A percentile compares a stretch with the other conserved stretches of the same genome.
phyloP scores from a whole-genome alignment of 768 basidiomycete species.

The Royoungia palumana region DNA sequence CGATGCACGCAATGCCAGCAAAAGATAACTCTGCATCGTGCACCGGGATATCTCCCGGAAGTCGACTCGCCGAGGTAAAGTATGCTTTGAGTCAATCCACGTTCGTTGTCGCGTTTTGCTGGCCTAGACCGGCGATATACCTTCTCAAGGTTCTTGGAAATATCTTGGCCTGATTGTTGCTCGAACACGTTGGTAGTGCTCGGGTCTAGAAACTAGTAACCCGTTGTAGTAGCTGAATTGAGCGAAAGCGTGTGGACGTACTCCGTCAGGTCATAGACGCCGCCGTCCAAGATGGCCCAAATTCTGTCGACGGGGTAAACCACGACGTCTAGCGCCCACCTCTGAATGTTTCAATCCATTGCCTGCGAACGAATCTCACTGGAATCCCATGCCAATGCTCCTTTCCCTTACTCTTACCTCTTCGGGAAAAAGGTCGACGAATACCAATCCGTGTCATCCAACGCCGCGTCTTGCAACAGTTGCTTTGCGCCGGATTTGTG shows the following conservation, averaged over 20 bases:
- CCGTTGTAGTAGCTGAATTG: slow-evolving; percentile 40
- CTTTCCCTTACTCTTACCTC: slow-evolving; percentile 77
- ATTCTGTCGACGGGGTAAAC: slow-evolving; percentile 34
- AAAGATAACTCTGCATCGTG: slow-evolving; percentile 78
- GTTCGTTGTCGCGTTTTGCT: slow-evolving; percentile 43
- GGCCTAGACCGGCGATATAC: slow-evolving; percentile 55
- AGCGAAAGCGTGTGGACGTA: slow-evolving; percentile 70
- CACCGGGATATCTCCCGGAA: slow-evolving; percentile 78
- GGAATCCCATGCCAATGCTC: slow-evolving; percentile 66
- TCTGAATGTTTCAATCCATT: slow-evolving; percentile 43
- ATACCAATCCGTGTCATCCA: slow-evolving; percentile 73
- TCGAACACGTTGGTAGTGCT: slow-evolving; percentile 68
- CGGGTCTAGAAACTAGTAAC: slow-evolving; percentile 65
- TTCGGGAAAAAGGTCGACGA: slow-evolving; percentile 62
- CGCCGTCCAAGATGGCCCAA: slow-evolving; percentile 78
- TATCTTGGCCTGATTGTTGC: slow-evolving; percentile 80
- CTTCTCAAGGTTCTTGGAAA: slow-evolving; percentile 61
- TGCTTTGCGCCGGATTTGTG: slow-evolving; percentile 70
- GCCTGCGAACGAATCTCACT: slow-evolving; percentile 47
- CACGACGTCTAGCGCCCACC: slow-evolving; percentile 24
- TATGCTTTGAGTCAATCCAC: slow-evolving; percentile 71
- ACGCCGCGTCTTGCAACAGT: slow-evolving; percentile 37
- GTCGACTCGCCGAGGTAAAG: slow-evolving; percentile 77
- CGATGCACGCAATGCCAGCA: slow-evolving; percentile 71
- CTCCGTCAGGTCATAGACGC: slow-evolving; percentile 84